These are phyloP conservation scores for Pythium scleroteichum DNA, from an alignment of 352 stramenopile genomes.

Conservation along the genomic window DNA sequence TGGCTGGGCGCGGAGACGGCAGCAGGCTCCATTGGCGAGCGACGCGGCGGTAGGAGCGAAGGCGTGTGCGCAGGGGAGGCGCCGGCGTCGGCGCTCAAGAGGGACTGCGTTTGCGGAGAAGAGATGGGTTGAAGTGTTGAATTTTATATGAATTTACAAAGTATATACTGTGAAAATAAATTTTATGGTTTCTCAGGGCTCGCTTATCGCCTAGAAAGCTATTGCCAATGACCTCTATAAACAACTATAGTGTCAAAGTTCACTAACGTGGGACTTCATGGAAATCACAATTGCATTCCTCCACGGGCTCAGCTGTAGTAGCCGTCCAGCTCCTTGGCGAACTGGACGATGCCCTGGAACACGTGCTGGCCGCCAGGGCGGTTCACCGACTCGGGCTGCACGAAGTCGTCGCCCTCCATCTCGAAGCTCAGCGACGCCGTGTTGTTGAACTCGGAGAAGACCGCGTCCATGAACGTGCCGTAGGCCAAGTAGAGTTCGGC, in stretches of 20 bases:
- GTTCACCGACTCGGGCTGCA: constrained; percentile 24
- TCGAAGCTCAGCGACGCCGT: constrained; percentile 30
- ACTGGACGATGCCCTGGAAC: constrained; percentile 31
- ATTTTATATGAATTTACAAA: too few species aligned
- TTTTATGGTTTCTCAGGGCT: too few species aligned
- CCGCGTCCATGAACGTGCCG: constrained; percentile 29
- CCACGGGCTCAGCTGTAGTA: constrained; percentile 23
- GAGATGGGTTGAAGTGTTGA: too few species aligned
- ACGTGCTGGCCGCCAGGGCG: constrained; percentile 25
- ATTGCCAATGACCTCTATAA: neutral
- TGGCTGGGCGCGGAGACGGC: constrained; percentile 2
- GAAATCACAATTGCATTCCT: too few species aligned
- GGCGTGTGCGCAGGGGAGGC: neutral
- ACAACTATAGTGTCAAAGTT: too few species aligned
- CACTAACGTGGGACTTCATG: too few species aligned
- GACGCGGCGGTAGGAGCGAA: neutral
- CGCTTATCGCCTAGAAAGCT: too few species aligned
- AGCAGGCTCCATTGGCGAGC: neutral
- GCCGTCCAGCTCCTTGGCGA: constrained; percentile 24
- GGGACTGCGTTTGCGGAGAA: neutral
- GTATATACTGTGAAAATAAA: too few species aligned
- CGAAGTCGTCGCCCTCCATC: constrained; percentile 33
- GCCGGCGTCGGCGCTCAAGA: neutral
- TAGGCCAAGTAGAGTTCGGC: constrained; percentile 29
- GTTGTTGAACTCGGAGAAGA: constrained; percentile 31